phyloP scores from a whole-genome alignment of 176 grass and related monocot genomes.

The Carex littledalei region DNA sequence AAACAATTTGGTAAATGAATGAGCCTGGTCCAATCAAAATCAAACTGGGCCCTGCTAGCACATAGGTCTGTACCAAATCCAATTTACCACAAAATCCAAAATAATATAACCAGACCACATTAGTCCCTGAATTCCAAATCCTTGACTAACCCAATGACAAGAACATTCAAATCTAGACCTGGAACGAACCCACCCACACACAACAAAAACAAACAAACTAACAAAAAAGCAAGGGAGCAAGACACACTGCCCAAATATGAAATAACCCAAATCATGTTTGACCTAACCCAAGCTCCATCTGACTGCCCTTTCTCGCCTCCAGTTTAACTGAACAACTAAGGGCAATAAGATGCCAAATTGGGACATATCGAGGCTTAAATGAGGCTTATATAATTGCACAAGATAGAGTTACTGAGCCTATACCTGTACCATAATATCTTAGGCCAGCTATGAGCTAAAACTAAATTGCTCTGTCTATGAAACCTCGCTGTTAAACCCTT shows the following conservation, averaged over 20 bases:
- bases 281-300: not conserved
- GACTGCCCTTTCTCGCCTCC: not conserved
- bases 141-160: not conserved
- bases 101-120: not conserved
- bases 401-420: not conserved
- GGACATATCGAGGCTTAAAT: not conserved
- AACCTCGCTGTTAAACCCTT: not conserved
- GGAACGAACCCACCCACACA: too few species aligned
- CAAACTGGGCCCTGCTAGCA: not conserved
- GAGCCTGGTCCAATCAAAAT: not conserved
- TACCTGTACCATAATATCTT: not conserved
- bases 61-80: not conserved
- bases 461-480: not conserved
- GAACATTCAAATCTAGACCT: too few species aligned
- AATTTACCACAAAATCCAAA: not conserved
- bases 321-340: not conserved
- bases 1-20: not conserved
- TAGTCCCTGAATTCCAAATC: not conserved
- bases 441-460: not conserved
- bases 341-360: not conserved
- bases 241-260: too few species aligned
- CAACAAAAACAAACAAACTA: too few species aligned
- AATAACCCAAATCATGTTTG: not conserved
- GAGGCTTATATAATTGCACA: not conserved
- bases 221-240: too few species aligned